These are phyloP conservation scores for Monilinia laxa DNA, from an alignment of 2,329 filamentous ascomycete species.

Conservation along the genomic window DNA sequence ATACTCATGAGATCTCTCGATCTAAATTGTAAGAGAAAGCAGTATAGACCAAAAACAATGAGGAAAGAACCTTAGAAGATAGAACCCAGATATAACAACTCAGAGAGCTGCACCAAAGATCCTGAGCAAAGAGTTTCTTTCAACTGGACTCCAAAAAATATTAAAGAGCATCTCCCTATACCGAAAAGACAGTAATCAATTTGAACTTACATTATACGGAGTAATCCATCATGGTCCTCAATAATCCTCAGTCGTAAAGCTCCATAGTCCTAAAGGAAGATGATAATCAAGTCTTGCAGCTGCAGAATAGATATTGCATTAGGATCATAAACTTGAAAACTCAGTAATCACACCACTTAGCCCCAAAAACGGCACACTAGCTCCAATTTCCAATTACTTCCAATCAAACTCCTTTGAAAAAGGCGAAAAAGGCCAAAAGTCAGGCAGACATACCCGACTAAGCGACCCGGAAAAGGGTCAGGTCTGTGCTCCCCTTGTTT, in stretches of 20 bases:
- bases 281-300: background rate
- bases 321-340: background rate
- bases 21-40: background rate
- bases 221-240: background rate
- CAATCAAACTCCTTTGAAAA: background rate
- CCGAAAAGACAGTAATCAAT: background rate
- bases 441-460: constrained; percentile 2
- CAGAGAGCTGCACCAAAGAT: background rate
- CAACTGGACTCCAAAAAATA: background rate
- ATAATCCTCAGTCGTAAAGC: background rate
- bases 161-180: background rate
- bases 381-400: background rate
- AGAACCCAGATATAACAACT: background rate
- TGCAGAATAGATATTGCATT: background rate
- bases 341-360: background rate
- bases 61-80: background rate
- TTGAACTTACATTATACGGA: background rate
- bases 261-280: background rate
- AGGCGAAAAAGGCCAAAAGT: background rate
- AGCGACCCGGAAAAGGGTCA: constrained; percentile 14
- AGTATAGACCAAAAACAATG: background rate
- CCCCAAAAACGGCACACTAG: background rate
- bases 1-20: background rate
- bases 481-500: background rate
- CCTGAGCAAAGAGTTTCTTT: accelerated